phyloP scores from a whole-genome alignment of 192 early-diverging fungal genomes.

The Lobosporangium transversale region DNA sequence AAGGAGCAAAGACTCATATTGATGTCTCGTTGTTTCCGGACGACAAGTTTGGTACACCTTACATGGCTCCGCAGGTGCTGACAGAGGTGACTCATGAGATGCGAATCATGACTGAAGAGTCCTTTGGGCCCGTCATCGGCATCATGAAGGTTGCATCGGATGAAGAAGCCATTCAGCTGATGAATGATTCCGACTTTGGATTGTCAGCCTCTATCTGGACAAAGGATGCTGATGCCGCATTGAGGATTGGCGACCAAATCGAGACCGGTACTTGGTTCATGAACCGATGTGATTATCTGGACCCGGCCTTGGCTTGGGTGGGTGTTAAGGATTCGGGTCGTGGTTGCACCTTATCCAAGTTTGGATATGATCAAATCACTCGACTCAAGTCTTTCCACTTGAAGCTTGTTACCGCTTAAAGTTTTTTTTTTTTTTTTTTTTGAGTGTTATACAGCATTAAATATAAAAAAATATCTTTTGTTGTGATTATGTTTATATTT shows the following conservation, averaged over 20 bases:
- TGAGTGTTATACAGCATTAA: too few relatives aligned
- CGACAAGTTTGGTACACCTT: slow-evolving; percentile 70
- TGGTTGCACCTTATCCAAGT: slow-evolving; percentile 73
- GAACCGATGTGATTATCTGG: slow-evolving; percentile 87
- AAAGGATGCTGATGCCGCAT: slow-evolving; percentile 63
- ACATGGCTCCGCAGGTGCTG: slow-evolving; percentile 80
- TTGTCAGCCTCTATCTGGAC: slow-evolving; percentile 88
- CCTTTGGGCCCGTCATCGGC: slow-evolving; percentile 85
- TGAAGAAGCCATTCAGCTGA: slow-evolving; percentile 77
- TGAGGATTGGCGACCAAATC: slow-evolving; percentile 69
- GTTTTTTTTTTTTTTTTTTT: too few relatives aligned
- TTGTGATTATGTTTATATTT: too few relatives aligned
- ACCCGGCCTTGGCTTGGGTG: slow-evolving; percentile 83
- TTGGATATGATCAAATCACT: slow-evolving; percentile 79
- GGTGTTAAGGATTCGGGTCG: slow-evolving; percentile 80
- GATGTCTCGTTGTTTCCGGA: slow-evolving; percentile 64
- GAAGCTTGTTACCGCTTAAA: slow-evolving; percentile 51
- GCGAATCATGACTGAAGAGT: slow-evolving; percentile 84
- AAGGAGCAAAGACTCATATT: slow-evolving; percentile 75
- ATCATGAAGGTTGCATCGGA: slow-evolving; percentile 80
- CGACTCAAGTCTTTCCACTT: slow-evolving; percentile 75
- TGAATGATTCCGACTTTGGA: slow-evolving; percentile 86
- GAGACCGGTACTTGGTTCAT: slow-evolving; percentile 86
- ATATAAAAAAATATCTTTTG: too few relatives aligned
- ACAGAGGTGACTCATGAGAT: slow-evolving; percentile 78